phyloP scores from a whole-genome alignment of 805 yeast genomes.

The Crinitomyces ghanaensis region DNA sequence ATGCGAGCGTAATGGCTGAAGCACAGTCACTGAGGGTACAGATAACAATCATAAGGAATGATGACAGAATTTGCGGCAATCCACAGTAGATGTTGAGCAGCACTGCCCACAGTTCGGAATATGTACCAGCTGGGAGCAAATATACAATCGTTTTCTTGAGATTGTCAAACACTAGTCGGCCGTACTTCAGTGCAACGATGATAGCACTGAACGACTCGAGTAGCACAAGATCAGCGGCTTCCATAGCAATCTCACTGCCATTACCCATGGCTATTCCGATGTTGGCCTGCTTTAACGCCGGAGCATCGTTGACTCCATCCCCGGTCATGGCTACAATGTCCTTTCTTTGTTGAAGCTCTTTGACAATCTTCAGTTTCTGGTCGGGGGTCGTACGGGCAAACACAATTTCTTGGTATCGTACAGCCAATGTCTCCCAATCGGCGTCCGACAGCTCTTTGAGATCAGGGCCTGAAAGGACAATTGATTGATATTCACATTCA shows the following conservation, averaged over 20 bases:
- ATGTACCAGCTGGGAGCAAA: constrained; percentile 43
- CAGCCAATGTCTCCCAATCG: constrained; percentile 35
- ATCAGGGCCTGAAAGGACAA: constrained; percentile 11
- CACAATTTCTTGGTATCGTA: constrained; percentile 32
- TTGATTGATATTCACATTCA: constrained; percentile 4
- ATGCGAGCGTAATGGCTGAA: constrained; percentile 34
- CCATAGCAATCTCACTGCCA: constrained; percentile 16
- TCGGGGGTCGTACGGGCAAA: constrained; percentile 35
- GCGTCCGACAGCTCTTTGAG: constrained; percentile 18
- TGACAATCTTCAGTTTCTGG: constrained; percentile 39
- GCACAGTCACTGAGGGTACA: constrained; percentile 38
- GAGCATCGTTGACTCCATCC: constrained; percentile 97
- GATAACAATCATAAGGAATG: constrained; percentile 41
- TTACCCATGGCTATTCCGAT: constrained; percentile 72
- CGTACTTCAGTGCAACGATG: constrained; percentile 85
- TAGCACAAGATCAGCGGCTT: constrained; percentile 14
- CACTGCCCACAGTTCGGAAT: constrained; percentile 41
- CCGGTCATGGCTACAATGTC: constrained; percentile 99
- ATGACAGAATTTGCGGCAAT: constrained; percentile 37
- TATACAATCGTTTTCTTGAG: constrained; percentile 35
- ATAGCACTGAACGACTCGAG: constrained; percentile 49
- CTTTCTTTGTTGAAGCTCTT: constrained; percentile 52
- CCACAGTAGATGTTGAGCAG: constrained; percentile 38
- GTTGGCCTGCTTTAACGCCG: constrained; percentile 93
- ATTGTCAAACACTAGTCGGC: constrained; percentile 49